Evolutionary conservation across 2,329 filamentous ascomycete species (phyloP), one percentile per base, ranked within the genome.

Genomic region (Incumbomyces delicatus): DNA sequence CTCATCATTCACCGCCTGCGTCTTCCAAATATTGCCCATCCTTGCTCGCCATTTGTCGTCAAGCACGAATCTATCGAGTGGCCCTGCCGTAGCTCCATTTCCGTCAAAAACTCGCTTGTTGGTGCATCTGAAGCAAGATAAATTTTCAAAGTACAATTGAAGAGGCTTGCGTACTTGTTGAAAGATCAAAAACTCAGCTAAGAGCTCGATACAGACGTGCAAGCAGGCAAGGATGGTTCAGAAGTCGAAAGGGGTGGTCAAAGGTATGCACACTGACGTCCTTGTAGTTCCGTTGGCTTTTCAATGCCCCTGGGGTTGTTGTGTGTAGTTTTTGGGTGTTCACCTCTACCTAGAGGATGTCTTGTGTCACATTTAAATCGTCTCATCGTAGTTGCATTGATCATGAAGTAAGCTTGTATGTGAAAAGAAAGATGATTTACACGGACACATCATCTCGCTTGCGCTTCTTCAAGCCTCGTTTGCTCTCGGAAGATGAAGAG

Each of bases 391-490:
- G 45, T 46, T 41, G 38, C 32, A 34, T 46, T 33, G 44, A 39
- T 45, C 42, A 31, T 45, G 41, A 44, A 31, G n/a, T n/a, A 43
- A 43, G 18, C 16, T n/a, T 35, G 36, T 38, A 46, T 32, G 29
- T 32, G 29, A 18, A 14, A 35, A 44, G 43, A 38, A 46, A 38
- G 16, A 12, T 12, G 47, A 50, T 51, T 55, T 55, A 56, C 50
- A 53, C 34, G 48, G 55, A 76, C 57, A 44, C 8, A 33, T 73
- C 70, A 52, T 76, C 71, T 63, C 85, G 81, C 78, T 83, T 85
- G 67, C 81, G 76, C 82, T 90, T 92, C 76, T 86, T 86, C 71
- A 80, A 78, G 62, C 74, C 60, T 52, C 69, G 68, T 59, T 70
- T 69, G 53, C 68, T 68, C 48, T 72, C 67, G 14, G 62, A 60